A percentile compares a stretch with the other conserved stretches of the same genome.
These are phyloP conservation scores for Ophiostoma triangulosporum DNA, from an alignment of 2,329 filamentous ascomycete genomes.

Conservation along the genomic window DNA sequence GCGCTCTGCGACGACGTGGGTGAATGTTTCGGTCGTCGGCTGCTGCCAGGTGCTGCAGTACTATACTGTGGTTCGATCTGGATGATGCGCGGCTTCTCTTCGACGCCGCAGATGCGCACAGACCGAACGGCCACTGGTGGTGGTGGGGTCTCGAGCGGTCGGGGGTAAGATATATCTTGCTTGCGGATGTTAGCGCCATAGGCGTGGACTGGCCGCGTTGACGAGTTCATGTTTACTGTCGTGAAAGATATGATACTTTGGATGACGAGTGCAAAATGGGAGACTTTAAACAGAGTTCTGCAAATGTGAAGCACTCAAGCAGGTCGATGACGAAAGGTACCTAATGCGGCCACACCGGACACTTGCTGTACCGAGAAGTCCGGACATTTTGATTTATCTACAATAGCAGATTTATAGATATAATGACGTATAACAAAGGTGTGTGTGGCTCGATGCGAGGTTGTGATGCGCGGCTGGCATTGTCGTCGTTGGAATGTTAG, in stretches of 20 bases:
- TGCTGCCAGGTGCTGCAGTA: background rate
- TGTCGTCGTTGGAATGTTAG: conserved; percentile 6
- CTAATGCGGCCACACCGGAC: background rate
- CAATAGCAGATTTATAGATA: too few species aligned
- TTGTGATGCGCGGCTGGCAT: background rate
- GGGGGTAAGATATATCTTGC: conserved; percentile 5
- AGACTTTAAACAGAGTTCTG: too few species aligned
- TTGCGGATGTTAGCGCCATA: background rate
- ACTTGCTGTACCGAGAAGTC: background rate
- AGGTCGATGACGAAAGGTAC: background rate
- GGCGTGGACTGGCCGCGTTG: background rate
- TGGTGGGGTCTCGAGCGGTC: background rate
- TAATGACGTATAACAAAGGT: too few species aligned
- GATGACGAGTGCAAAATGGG: background rate
- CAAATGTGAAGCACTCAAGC: background rate
- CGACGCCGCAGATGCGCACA: conserved; percentile 2
- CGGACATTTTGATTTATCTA: background rate
- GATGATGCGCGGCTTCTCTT: conserved; percentile 5
- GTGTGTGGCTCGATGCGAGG: background rate
- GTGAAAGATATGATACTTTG: background rate
- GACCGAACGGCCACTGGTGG: background rate
- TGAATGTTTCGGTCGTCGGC: background rate
- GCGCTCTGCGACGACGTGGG: background rate
- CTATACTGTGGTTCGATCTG: background rate
- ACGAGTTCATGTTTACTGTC: background rate